Evolutionary conservation across 2,329 filamentous ascomycete genomes (phyloP).

Genomic region (Pseudogymnoascus sp.): DNA sequence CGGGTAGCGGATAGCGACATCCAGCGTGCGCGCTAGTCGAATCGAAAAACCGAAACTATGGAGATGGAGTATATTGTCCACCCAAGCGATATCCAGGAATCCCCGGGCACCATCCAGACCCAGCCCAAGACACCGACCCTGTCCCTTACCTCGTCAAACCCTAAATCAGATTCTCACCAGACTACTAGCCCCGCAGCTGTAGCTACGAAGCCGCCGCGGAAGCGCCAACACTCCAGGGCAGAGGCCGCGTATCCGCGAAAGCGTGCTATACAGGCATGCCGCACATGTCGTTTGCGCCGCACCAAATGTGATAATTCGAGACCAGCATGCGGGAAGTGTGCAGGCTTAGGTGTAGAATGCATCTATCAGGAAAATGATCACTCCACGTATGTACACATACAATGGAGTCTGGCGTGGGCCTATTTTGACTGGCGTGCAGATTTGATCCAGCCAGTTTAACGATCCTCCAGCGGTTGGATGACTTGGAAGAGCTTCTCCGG

Average conservation of each 20-base stretch:
- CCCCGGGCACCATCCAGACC: not conserved
- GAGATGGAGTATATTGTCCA: conserved; percentile 7
- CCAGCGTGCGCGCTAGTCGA: not conserved
- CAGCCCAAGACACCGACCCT: not conserved
- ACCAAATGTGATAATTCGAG: conserved; percentile 29
- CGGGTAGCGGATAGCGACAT: not conserved
- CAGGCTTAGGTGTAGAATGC: conserved; percentile 27
- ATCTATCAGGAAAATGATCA: conserved; percentile 19
- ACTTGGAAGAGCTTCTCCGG: conserved; percentile 13
- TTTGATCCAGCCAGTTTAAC: conserved; percentile 15
- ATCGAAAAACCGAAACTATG: conserved; percentile 1
- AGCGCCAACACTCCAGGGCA: not conserved
- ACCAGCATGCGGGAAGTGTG: conserved; percentile 26
- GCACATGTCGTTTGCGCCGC: conserved; percentile 25
- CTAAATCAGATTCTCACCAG: not conserved
- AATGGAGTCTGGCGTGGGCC: not conserved
- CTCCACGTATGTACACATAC: conserved; percentile 2
- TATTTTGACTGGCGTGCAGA: not conserved
- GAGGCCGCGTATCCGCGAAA: conserved; percentile 21
- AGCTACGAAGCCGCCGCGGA: conserved; percentile 2
- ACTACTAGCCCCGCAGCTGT: not conserved
- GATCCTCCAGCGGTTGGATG: conserved; percentile 13
- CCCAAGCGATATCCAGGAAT: conserved; percentile 5
- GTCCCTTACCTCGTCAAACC: not conserved
- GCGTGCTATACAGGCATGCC: conserved; percentile 27